A percentile compares a stretch with the other conserved stretches of the same genome.
phyloP scores from a whole-genome alignment of 179 eudicot species.

The Silene vulgaris region DNA sequence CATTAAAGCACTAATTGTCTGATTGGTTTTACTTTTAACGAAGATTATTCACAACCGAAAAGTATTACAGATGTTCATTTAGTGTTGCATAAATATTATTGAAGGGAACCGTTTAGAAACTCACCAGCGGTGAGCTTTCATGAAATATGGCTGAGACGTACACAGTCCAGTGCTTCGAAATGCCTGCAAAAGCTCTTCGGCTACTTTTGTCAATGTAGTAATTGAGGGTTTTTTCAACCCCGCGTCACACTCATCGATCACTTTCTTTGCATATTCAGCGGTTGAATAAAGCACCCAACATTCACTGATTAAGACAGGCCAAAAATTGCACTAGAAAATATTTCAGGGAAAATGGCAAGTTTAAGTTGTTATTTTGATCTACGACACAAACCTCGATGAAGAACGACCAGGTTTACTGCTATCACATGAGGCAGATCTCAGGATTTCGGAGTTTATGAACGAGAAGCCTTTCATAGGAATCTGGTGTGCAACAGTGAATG shows the following conservation, averaged over 20 bases:
- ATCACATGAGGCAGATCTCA: conserved; percentile 73
- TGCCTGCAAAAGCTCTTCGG: conserved; percentile 72
- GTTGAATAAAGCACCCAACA: conserved; percentile 94
- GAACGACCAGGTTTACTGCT: conserved; percentile 92
- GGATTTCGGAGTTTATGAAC: conserved; percentile 56
- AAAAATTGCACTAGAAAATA: background rate
- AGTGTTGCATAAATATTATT: background rate
- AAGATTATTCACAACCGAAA: background rate
- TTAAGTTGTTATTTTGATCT: conserved; percentile 2
- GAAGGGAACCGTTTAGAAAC: conserved; percentile 19
- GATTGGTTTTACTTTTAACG: background rate
- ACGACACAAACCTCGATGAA: conserved; percentile 43
- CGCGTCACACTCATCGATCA: conserved; percentile 49
- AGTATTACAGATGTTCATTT: too few relatives aligned
- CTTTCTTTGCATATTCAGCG: conserved; percentile 54
- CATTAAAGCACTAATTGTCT: background rate
- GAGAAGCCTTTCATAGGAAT: conserved; percentile 65
- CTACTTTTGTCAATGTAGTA: conserved; percentile 47
- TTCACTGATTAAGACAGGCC: conserved; percentile 40
- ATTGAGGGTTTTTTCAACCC: conserved; percentile 70
- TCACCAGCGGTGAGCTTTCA: conserved; percentile 94
- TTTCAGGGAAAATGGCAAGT: background rate
- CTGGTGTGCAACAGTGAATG: conserved; percentile 27
- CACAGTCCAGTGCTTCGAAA: conserved; percentile 55
- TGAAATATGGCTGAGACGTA: conserved; percentile 64